A percentile compares a stretch with the other conserved stretches of the same genome.
Conservation (phyloP, 23 red algal genomes). For the Gracilariopsis chorda region DNA sequence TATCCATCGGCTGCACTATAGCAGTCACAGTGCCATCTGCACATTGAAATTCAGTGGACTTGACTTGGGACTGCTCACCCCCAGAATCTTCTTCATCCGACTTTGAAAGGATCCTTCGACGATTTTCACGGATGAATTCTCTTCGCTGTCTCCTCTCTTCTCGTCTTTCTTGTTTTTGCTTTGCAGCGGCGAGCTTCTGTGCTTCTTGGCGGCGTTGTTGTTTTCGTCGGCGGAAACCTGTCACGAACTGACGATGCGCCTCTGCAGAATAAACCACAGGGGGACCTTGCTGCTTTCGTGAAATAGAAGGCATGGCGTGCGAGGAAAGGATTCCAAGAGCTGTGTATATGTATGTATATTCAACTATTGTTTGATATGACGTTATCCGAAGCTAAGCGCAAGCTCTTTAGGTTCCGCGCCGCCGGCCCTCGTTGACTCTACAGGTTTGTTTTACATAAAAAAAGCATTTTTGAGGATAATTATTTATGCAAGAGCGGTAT, state of each 20-base stretch:
- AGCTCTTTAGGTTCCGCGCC: too few species aligned
- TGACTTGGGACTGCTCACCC: background rate
- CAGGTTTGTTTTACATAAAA: too few species aligned
- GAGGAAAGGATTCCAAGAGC: too few species aligned
- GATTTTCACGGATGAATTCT: constrained; percentile 2
- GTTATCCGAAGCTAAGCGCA: too few species aligned
- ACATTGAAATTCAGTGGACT: constrained; percentile 2
- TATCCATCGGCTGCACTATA: constrained; percentile 39
- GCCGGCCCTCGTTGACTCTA: too few species aligned
- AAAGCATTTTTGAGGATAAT: too few species aligned
- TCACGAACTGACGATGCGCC: constrained; percentile 77
- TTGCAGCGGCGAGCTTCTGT: background rate
- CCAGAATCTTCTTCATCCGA: constrained; percentile 25
- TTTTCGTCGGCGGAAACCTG: constrained; percentile 64
- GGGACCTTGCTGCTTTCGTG: background rate
- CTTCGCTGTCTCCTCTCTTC: constrained; percentile 36
- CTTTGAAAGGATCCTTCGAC: background rate
- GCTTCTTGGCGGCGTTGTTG: constrained; percentile 34
- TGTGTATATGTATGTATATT: too few species aligned
- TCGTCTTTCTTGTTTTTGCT: constrained; percentile 44
- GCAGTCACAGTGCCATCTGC: constrained; percentile 51
- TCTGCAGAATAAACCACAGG: constrained; percentile 56
- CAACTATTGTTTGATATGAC: too few species aligned
- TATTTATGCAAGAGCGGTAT: too few species aligned
- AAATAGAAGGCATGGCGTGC: background rate